These are phyloP conservation scores for Aspergillus egyptiacus DNA, from an alignment of 495 filamentous ascomycete species.

Conservation along the genomic window DNA sequence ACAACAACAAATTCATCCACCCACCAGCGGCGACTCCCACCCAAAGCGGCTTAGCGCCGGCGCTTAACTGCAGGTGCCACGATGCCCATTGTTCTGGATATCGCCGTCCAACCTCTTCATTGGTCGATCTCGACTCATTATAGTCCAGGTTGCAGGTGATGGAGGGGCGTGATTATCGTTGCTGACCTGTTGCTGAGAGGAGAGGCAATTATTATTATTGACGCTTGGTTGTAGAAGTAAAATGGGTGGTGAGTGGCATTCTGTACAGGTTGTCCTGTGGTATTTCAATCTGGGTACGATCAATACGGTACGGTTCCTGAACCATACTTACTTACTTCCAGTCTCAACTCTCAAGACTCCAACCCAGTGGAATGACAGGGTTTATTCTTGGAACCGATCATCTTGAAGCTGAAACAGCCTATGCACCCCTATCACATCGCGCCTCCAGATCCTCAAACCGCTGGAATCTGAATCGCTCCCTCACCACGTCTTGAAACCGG, in stretches of 20 bases:
- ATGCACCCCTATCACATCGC: conserved; percentile 7
- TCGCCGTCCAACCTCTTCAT: conserved; percentile 1
- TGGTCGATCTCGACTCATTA: conserved; percentile 8
- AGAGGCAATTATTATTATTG: too few relatives aligned
- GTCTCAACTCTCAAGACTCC: neutral
- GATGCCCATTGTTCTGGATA: conserved; percentile 14
- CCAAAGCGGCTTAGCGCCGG: conserved; percentile 15
- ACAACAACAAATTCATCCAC: neutral
- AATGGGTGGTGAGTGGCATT: neutral
- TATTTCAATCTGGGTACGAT: neutral
- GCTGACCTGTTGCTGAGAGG: neutral
- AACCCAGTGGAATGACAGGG: neutral
- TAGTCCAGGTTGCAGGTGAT: conserved; percentile 2
- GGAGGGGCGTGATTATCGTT: neutral
- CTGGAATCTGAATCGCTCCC: neutral
- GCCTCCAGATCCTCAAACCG: neutral
- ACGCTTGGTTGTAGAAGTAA: neutral
- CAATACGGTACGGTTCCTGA: neutral
- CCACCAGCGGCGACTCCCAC: neutral
- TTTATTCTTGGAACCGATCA: neutral
- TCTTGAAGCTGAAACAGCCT: conserved; percentile 6
- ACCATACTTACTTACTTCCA: neutral
- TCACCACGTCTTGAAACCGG: conserved; percentile 5
- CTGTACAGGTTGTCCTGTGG: neutral
- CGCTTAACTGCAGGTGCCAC: conserved; percentile 24